A percentile compares a stretch with the other conserved stretches of the same genome.
These are phyloP conservation scores for Boechera divaricarpa DNA, from an alignment of 345 rosid species.

Conservation along the genomic window DNA sequence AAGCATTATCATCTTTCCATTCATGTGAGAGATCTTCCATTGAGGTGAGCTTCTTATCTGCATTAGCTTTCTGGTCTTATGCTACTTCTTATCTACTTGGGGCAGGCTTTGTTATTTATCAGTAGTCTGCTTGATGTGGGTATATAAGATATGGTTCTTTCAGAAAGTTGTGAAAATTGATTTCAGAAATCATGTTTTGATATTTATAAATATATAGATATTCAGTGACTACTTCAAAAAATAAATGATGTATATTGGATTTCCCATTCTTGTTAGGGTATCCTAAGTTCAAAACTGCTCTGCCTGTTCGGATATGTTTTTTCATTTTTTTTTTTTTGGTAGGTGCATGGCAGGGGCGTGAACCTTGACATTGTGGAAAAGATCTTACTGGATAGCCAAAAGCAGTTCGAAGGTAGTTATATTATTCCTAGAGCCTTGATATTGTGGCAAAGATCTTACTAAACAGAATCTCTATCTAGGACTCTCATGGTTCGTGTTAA, in stretches of 20 bases:
- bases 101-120: conserved; percentile 1
- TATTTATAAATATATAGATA: conserved; percentile 8
- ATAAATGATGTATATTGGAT: conserved; percentile 9
- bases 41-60: conserved; percentile 59
- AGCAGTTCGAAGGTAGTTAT: conserved; percentile 65
- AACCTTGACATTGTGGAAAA: conserved; percentile 76
- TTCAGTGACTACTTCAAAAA: background rate
- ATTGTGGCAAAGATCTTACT: conserved; percentile 15
- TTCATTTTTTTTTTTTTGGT: conserved; percentile 18
- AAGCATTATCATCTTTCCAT: conserved; percentile 66
- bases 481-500: conserved; percentile 19
- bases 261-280: conserved; percentile 27
- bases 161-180: conserved; percentile 5
- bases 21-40: conserved; percentile 79
- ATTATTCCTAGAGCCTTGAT: conserved; percentile 18
- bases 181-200: conserved; percentile 19
- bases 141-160: conserved; percentile 26
- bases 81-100: conserved; percentile 23
- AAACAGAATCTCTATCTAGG: conserved; percentile 9
- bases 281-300: conserved; percentile 1
- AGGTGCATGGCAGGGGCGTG: conserved; percentile 88
- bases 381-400: conserved; percentile 67
- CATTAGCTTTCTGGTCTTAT: conserved; percentile 34
- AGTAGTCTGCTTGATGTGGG: background rate
- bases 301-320: conserved; percentile 17